These are phyloP conservation scores for Spergularia azorica DNA, from an alignment of 179 eudicot genomes.

Conservation along the genomic window DNA sequence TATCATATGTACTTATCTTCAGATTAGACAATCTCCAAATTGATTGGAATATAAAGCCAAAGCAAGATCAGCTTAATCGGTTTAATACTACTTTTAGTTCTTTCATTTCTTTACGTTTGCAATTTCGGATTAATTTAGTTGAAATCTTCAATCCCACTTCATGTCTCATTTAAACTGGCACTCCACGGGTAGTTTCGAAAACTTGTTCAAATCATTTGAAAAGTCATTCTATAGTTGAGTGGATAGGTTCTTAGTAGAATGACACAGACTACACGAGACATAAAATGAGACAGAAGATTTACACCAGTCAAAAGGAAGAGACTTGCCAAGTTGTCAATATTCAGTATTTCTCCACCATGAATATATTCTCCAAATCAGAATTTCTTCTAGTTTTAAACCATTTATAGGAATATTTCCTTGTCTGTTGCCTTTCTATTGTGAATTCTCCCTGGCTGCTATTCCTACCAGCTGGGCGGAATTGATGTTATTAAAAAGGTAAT, in stretches of 20 bases:
- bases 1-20: background rate
- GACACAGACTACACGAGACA: too few species aligned
- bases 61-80: slow-evolving; percentile 11
- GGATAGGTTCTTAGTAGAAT: too few species aligned
- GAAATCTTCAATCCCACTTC: too few species aligned
- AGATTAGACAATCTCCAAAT: background rate
- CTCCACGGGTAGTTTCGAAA: too few species aligned
- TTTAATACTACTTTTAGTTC: background rate
- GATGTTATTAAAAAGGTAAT: background rate
- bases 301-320: background rate
- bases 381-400: background rate
- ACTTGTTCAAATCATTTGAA: too few species aligned
- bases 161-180: too few species aligned
- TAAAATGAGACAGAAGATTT: too few species aligned
- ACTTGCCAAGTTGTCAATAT: background rate
- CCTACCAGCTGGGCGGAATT: background rate
- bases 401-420: slow-evolving; percentile 3
- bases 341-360: background rate
- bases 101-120: too few species aligned
- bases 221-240: too few species aligned
- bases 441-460: background rate
- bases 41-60: slow-evolving; percentile 1
- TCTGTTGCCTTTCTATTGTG: background rate
- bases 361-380: background rate
- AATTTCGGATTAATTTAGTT: too few species aligned